Conservation (phyloP, 768 basidiomycete genomes). For the Leccinum ochraceum region DNA sequence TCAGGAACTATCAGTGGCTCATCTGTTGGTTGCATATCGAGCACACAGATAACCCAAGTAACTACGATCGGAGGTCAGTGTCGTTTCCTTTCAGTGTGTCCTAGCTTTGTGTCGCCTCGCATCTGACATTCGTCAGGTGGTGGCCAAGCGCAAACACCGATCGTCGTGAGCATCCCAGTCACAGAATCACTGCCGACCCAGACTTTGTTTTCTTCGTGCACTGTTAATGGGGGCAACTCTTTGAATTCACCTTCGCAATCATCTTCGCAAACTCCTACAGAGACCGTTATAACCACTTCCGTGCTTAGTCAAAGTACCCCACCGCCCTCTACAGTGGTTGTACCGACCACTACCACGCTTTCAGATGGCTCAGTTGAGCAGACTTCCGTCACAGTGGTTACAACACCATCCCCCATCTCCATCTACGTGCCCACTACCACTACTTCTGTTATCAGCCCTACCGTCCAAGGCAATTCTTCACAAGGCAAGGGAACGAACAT, state of each 20-base stretch:
- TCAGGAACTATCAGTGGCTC: slow-evolving; percentile 29
- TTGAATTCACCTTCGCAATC: slow-evolving; percentile 3
- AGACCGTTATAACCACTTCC: slow-evolving; percentile 22
- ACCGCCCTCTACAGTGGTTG: slow-evolving; percentile 34
- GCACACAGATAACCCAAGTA: slow-evolving; percentile 28
- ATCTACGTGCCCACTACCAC: slow-evolving; percentile 27
- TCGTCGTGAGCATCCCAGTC: slow-evolving; percentile 39
- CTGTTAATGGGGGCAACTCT: slow-evolving; percentile 3
- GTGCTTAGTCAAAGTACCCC: slow-evolving; percentile 33
- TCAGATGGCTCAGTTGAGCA: slow-evolving; percentile 42
- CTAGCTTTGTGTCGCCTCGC: not conserved
- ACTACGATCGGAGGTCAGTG: slow-evolving; percentile 39
- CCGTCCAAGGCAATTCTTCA: slow-evolving; percentile 15
- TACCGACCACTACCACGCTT: slow-evolving; percentile 38
- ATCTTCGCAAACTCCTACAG: slow-evolving; percentile 10
- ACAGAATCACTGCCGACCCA: slow-evolving; percentile 31
- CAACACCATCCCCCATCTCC: slow-evolving; percentile 36
- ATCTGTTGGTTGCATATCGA: slow-evolving; percentile 32
- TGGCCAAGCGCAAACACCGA: slow-evolving; percentile 39
- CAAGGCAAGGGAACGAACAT: slow-evolving; percentile 33
- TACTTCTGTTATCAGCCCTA: slow-evolving; percentile 15
- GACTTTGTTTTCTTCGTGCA: slow-evolving; percentile 46
- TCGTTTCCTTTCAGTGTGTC: not conserved
- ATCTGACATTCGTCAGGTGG: slow-evolving; percentile 23
- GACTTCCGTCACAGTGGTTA: slow-evolving; percentile 38